Percentiles rank a stretch among this genome's conserved stretches.
Evolutionary conservation across 179 eudicot species (phyloP).

Genomic region (Actinidia chinensis): DNA sequence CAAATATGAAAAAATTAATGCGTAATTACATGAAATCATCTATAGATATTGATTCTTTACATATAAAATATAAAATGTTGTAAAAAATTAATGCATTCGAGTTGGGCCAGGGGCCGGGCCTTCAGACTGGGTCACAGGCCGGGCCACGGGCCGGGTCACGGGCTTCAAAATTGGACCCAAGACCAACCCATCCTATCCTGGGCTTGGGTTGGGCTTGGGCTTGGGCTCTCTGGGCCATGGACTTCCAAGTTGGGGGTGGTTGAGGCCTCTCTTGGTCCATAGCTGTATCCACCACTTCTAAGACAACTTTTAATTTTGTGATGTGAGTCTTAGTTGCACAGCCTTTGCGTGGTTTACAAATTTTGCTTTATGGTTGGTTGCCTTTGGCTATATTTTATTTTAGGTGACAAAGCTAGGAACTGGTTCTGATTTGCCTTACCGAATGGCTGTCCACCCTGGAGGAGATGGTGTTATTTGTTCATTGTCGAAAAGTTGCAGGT

Average conservation of each 20-base stretch:
- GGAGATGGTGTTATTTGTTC: conserved; percentile 83
- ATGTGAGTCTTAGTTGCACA: background rate
- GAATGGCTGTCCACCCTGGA: conserved; percentile 90
- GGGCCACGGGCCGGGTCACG: too few relatives aligned
- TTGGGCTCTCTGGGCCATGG: too few relatives aligned
- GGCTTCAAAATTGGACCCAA: too few relatives aligned
- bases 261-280: background rate
- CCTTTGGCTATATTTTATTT: background rate
- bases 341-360: background rate
- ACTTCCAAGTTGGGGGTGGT: background rate
- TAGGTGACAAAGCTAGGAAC: conserved; percentile 68
- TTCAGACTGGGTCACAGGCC: too few relatives aligned
- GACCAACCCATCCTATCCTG: too few relatives aligned
- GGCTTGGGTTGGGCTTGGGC: too few relatives aligned
- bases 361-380: background rate
- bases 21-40: too few relatives aligned
- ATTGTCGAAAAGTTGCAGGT: conserved; percentile 75
- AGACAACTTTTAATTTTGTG: background rate
- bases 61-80: too few relatives aligned
- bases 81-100: too few relatives aligned
- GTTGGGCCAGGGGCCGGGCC: background rate
- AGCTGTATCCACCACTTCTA: background rate
- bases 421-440: conserved; percentile 76
- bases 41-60: too few relatives aligned
- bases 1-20: too few relatives aligned